Evolutionary conservation across 2,329 filamentous ascomycete genomes (phyloP).

Genomic region (Calycina marina): DNA sequence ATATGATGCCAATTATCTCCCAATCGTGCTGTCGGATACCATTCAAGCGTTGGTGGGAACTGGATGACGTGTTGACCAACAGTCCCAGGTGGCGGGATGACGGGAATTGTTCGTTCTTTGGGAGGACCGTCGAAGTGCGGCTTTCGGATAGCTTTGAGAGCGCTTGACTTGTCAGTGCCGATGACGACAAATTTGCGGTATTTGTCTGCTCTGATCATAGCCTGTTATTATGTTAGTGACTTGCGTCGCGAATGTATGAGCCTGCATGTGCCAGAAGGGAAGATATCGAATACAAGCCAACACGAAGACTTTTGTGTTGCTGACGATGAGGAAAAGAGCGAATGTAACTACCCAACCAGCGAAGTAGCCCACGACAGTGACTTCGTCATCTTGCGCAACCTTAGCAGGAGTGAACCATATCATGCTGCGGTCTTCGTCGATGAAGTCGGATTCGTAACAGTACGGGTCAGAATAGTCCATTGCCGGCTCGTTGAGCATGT

Average conservation of each 20-base stretch:
- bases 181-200: slow-evolving; percentile 41
- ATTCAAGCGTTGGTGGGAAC: slow-evolving; percentile 6
- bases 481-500: neutral
- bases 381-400: slow-evolving; percentile 44
- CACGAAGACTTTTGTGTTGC: too few species aligned
- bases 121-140: neutral
- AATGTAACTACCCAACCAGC: slow-evolving; percentile 47
- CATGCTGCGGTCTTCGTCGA: slow-evolving; percentile 17
- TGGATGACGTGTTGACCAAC: slow-evolving; percentile 2
- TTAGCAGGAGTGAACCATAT: slow-evolving; percentile 31
- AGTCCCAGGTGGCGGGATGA: neutral
- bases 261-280: too few species aligned
- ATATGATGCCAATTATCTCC: slow-evolving; percentile 8
- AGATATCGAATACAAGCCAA: too few species aligned
- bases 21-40: slow-evolving; percentile 5
- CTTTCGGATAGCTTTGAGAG: neutral
- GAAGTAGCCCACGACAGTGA: slow-evolving; percentile 49
- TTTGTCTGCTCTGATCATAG: slow-evolving; percentile 31
- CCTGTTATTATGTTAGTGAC: too few species aligned
- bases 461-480: slow-evolving; percentile 1
- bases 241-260: too few species aligned
- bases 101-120: neutral
- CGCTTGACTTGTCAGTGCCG: slow-evolving; percentile 22
- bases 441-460: slow-evolving; percentile 6
- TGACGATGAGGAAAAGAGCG: too few species aligned